Conservation (phyloP, 169 alveolate genomes). For the Babesia caballi region DNA sequence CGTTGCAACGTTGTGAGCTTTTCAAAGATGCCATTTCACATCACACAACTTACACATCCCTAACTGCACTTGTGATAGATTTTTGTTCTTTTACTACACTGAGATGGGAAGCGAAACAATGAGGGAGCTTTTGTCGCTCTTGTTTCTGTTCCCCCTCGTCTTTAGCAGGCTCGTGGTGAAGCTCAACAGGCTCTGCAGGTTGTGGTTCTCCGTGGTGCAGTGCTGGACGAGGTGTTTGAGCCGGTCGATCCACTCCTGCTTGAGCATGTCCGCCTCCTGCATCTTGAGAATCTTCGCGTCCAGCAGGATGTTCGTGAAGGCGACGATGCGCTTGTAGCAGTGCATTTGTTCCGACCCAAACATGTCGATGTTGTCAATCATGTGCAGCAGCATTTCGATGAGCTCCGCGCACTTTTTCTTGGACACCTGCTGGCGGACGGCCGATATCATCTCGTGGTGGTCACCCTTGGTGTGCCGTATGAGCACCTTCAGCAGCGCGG, state of each 20-base stretch:
- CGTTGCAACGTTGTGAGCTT: too few relatives aligned
- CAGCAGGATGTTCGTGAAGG: conserved; percentile 42
- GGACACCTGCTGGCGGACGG: conserved; percentile 35
- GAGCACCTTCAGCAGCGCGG: conserved; percentile 31
- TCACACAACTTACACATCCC: too few relatives aligned
- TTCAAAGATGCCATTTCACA: too few relatives aligned
- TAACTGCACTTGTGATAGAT: too few relatives aligned
- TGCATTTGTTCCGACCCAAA: conserved; percentile 15
- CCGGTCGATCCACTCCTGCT: conserved; percentile 37
- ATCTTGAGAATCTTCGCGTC: conserved; percentile 50
- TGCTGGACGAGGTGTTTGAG: conserved; percentile 34
- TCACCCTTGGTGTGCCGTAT: conserved; percentile 54
- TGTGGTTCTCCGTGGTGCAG: conserved; percentile 41
- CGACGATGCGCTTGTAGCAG: conserved; percentile 39
- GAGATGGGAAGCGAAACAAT: conserved; percentile 27
- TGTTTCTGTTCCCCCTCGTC: conserved; percentile 10
- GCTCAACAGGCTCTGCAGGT: conserved; percentile 62
- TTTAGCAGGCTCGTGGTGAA: conserved; percentile 48
- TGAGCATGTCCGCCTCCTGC: conserved; percentile 22
- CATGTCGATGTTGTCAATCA: conserved; percentile 15
- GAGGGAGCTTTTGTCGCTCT: conserved; percentile 25
- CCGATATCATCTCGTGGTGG: conserved; percentile 29
- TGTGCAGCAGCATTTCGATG: conserved; percentile 22
- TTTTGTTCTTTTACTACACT: conserved; percentile 10
- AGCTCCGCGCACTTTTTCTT: conserved; percentile 17